phyloP scores from a whole-genome alignment of 768 basidiomycete genomes.

The Russula lepida region DNA sequence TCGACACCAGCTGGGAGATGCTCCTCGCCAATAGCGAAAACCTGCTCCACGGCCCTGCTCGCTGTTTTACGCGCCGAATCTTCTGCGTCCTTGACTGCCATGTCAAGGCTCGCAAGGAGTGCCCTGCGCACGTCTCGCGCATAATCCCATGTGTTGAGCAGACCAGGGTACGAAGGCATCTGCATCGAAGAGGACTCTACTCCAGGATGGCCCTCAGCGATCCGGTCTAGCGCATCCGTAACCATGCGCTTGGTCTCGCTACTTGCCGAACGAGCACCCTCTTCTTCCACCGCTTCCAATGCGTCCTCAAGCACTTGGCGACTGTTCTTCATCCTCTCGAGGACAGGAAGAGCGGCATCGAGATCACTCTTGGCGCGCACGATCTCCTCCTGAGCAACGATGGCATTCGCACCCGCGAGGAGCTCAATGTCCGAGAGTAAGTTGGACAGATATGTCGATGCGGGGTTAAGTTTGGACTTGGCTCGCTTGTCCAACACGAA shows the following conservation, averaged over 20 bases:
- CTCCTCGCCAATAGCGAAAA: constrained; percentile 61
- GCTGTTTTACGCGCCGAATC: constrained; percentile 72
- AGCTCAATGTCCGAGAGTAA: constrained; percentile 87
- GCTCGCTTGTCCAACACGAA: constrained; percentile 94
- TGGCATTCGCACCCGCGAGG: constrained; percentile 75
- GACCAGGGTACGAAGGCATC: constrained; percentile 77
- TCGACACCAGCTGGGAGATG: constrained; percentile 79
- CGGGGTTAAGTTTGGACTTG: constrained; percentile 94
- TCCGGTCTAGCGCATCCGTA: constrained; percentile 59
- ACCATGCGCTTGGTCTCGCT: constrained; percentile 52
- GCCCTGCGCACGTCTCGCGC: constrained; percentile 68
- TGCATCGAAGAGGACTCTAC: constrained; percentile 37
- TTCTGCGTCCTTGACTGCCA: constrained; percentile 71
- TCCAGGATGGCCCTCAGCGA: constrained; percentile 68
- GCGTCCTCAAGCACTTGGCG: constrained; percentile 70
- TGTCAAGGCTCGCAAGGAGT: constrained; percentile 74
- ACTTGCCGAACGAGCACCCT: constrained; percentile 45
- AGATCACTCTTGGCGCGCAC: constrained; percentile 65
- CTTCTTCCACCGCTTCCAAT: constrained; percentile 75
- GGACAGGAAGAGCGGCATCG: constrained; percentile 59
- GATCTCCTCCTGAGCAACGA: constrained; percentile 75
- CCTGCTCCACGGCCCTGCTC: constrained; percentile 51
- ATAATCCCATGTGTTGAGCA: constrained; percentile 80
- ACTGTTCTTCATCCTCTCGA: constrained; percentile 78
- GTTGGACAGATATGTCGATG: constrained; percentile 82